Base-by-base conservation (phyloP, 2,329 filamentous ascomycete genomes). In the Fonsecaea nubica region DNA sequence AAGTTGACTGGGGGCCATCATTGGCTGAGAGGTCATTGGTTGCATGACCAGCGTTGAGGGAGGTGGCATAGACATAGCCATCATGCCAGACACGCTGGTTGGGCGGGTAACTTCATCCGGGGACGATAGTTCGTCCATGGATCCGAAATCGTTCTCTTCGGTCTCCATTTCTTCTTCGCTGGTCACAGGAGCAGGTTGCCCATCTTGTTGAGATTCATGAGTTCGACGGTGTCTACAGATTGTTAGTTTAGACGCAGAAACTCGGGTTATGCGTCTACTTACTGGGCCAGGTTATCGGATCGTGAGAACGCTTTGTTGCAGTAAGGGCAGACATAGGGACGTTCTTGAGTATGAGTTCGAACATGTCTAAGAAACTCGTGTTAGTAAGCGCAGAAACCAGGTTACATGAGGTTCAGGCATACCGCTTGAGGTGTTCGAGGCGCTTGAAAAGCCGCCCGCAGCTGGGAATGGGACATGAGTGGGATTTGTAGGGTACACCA, bases 221-320 rank as follows among this genome's bases (percentile, higher is more conserved):
- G 93, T 97, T 75, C 85, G 86, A 77, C 85, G 86, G 80, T 91
- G 89, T 77, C 87, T 89, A 72, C 35, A 69, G 67, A 6, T 1
- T 38, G 54, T 72, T 68, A 72, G 67, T 40, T 30, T 33, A 30
- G 38, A 36, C 18, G 13, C n/a, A 40, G 32, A 30, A 1, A 45
- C 30, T 38, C 5, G 25, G 25, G 18, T 21, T 18, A 13, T 10
- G 32, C 12, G 33, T 21, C 2, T 15, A 80, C 85, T 80, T 92
- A 96, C 91, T 99, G 95, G 80, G 95, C 95, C 81, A 99, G 90
- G 80, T 99, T 99, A 84, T 99, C 95, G 76, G 94, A 98, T 82
- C 95, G 87, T 67, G 95, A 98, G 81, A 99, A 99, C 72, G 94
- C 94, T 85, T 98, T 98, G 86, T 92, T 97, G 88, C 95, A 99